A percentile compares a stretch with the other conserved stretches of the same genome.
These are phyloP conservation scores for Apium graveolens DNA, from an alignment of 129 eudicot genomes.

Conservation along the genomic window DNA sequence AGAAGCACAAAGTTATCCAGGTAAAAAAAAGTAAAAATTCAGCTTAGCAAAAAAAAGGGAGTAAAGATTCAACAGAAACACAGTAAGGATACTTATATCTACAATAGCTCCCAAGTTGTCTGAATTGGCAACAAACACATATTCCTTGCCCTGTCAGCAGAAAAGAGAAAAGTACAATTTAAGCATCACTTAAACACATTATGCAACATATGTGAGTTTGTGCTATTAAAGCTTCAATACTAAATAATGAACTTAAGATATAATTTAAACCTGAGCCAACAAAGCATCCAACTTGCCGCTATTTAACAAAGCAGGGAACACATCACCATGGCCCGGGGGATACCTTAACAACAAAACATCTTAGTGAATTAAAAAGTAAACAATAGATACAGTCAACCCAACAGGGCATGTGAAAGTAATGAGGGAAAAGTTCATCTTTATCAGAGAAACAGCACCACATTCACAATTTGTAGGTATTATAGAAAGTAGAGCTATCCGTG, in stretches of 20 bases:
- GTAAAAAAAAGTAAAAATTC: background rate
- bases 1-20: constrained; percentile 25
- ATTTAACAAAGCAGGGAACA: constrained; percentile 85
- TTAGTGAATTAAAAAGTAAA: constrained; percentile 7
- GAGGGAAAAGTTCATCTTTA: background rate
- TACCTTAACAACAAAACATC: constrained; percentile 45
- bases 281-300: constrained; percentile 91
- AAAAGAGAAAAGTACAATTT: constrained; percentile 20
- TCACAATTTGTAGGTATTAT: background rate
- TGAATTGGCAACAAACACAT: constrained; percentile 90
- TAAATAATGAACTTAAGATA: constrained; percentile 6
- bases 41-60: too few species aligned
- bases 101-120: constrained; percentile 97
- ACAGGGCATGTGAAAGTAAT: background rate
- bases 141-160: constrained; percentile 83
- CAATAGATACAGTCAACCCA: background rate
- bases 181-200: constrained; percentile 12
- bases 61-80: constrained; percentile 5
- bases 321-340: constrained; percentile 99
- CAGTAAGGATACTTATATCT: constrained; percentile 77
- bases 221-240: constrained; percentile 9
- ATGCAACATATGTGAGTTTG: constrained; percentile 42
- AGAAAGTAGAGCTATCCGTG: background rate
- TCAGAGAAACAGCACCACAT: background rate
- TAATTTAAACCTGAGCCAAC: constrained; percentile 57